phyloP scores from a whole-genome alignment of 2,329 filamentous ascomycete genomes.

The Diaporthe citrichinensis region DNA sequence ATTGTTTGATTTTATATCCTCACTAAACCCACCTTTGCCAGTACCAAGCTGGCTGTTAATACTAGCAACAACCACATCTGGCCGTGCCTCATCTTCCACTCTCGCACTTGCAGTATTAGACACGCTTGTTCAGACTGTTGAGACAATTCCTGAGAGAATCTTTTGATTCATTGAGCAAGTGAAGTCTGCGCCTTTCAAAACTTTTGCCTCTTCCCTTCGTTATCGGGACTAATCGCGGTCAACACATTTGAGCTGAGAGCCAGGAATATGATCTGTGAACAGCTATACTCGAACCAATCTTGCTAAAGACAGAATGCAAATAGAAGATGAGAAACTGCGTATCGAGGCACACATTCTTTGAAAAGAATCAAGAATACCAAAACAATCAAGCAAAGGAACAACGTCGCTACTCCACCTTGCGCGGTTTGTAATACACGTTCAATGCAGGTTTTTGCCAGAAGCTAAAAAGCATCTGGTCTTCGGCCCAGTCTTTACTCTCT shows the following conservation, averaged over 20 bases:
- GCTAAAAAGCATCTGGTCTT: constrained; percentile 49
- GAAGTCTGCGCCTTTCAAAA: too few species aligned
- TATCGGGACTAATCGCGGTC: neutral
- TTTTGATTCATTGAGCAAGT: too few species aligned
- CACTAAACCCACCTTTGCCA: too few species aligned
- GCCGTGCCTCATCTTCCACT: too few species aligned
- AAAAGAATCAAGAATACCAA: neutral
- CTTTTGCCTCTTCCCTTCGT: too few species aligned
- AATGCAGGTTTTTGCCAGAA: constrained; percentile 54
- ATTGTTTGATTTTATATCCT: neutral
- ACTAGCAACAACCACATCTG: too few species aligned
- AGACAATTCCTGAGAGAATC: too few species aligned
- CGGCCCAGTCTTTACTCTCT: constrained; percentile 50
- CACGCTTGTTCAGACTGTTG: too few species aligned
- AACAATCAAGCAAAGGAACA: neutral
- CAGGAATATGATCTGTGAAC: neutral
- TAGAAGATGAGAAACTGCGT: neutral
- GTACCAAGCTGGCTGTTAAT: too few species aligned
- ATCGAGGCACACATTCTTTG: too few species aligned
- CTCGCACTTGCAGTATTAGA: too few species aligned
- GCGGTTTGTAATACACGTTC: constrained; percentile 49
- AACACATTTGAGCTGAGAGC: neutral
- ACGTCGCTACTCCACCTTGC: neutral
- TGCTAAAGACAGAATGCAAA: neutral
- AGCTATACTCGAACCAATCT: neutral